These are phyloP conservation scores for Penicillium sp. DNA, from an alignment of 2,329 filamentous ascomycete genomes.

Conservation along the genomic window DNA sequence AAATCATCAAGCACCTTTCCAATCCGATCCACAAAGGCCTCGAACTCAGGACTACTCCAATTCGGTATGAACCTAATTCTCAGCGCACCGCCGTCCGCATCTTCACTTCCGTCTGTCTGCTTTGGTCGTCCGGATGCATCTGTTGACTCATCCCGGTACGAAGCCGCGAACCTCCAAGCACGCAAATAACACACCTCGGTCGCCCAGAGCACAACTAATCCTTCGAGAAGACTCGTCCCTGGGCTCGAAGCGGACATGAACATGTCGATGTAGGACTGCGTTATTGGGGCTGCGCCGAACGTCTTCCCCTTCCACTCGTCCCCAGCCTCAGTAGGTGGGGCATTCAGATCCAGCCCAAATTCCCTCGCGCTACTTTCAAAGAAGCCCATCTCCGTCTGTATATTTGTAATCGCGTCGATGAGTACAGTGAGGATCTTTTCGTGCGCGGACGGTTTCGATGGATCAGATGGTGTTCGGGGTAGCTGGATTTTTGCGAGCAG, in stretches of 20 bases:
- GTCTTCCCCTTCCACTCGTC: slow-evolving; percentile 23
- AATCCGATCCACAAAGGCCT: slow-evolving; percentile 61
- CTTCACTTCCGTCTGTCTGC: slow-evolving; percentile 33
- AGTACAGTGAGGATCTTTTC: slow-evolving; percentile 66
- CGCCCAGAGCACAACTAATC: slow-evolving; percentile 75
- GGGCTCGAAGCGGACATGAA: slow-evolving; percentile 62
- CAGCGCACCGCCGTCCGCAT: slow-evolving; percentile 68
- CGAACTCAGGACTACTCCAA: slow-evolving; percentile 68
- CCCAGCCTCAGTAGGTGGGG: slow-evolving; percentile 37
- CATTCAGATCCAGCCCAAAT: slow-evolving; percentile 61
- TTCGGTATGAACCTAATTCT: slow-evolving; percentile 70
- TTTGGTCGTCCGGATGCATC: slow-evolving; percentile 11
- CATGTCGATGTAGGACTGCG: slow-evolving; percentile 61
- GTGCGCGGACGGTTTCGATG: slow-evolving; percentile 41
- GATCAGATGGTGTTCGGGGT: slow-evolving; percentile 36
- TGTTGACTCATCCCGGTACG: slow-evolving; percentile 34
- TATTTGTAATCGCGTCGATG: slow-evolving; percentile 68
- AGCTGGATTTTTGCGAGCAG: slow-evolving; percentile 67
- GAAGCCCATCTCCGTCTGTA: slow-evolving; percentile 69
- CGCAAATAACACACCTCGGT: slow-evolving; percentile 70
- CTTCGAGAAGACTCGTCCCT: slow-evolving; percentile 64
- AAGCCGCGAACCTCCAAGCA: slow-evolving; percentile 57
- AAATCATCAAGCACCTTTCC: slow-evolving; percentile 61
- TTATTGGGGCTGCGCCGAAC: slow-evolving; percentile 48
- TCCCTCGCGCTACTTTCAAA: slow-evolving; percentile 67